Percentiles rank a stretch among this genome's conserved stretches.
Conservation (phyloP, 2,329 filamentous ascomycete genomes). For the Karstenula rhodostoma region DNA sequence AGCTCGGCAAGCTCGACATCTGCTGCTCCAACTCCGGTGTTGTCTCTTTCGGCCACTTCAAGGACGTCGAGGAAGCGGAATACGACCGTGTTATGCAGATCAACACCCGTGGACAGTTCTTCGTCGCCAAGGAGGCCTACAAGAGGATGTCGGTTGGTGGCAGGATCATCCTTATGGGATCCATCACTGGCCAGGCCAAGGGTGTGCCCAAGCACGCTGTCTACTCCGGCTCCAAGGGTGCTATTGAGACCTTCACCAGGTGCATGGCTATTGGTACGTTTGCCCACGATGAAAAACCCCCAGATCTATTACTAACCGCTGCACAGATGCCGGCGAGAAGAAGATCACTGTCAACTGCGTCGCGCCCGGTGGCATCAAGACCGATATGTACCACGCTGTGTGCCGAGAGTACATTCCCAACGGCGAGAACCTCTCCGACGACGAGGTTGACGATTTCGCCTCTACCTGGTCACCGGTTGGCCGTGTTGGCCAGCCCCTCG, state of each 20-base stretch:
- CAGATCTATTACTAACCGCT: slow-evolving; percentile 22
- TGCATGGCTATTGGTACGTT: slow-evolving; percentile 61
- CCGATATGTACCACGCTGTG: slow-evolving; percentile 68
- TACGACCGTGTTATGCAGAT: slow-evolving; percentile 67
- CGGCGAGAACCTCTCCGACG: slow-evolving; percentile 63
- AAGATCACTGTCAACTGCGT: slow-evolving; percentile 69
- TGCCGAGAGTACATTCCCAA: slow-evolving; percentile 70
- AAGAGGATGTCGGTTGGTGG: slow-evolving; percentile 61
- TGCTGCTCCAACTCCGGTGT: slow-evolving; percentile 74
- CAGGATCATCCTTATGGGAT: slow-evolving; percentile 63
- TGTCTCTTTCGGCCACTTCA: slow-evolving; percentile 62
- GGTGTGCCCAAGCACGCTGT: slow-evolving; percentile 63
- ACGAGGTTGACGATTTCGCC: slow-evolving; percentile 69
- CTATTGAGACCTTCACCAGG: slow-evolving; percentile 63
- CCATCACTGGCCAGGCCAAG: slow-evolving; percentile 65
- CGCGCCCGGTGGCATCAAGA: slow-evolving; percentile 64
- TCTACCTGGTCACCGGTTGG: slow-evolving; percentile 70
- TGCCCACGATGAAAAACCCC: too few relatives aligned
- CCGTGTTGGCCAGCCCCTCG: slow-evolving; percentile 72
- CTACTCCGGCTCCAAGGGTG: slow-evolving; percentile 63
- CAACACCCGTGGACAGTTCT: slow-evolving; percentile 71
- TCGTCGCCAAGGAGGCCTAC: slow-evolving; percentile 66
- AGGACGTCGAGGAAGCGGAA: slow-evolving; percentile 63
- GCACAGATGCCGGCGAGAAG: slow-evolving; percentile 60
- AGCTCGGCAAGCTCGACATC: slow-evolving; percentile 74